Percentiles rank a stretch among this genome's conserved stretches.
Evolutionary conservation across 371 early-diverging fungal genomes (phyloP).

Genomic region (Catenaria anguillulae): DNA sequence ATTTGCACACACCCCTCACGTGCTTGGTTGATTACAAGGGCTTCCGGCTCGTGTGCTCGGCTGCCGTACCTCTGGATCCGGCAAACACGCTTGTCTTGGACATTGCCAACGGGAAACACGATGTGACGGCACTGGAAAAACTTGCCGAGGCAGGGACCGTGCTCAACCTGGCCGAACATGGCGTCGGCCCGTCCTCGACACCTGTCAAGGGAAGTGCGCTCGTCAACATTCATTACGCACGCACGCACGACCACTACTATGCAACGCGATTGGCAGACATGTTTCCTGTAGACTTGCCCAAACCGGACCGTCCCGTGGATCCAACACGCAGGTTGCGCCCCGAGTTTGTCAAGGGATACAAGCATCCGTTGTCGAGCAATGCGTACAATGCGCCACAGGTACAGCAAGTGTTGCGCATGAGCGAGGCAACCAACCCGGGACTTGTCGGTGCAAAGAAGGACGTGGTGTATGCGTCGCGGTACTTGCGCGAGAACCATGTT

Average conservation of each 20-base stretch:
- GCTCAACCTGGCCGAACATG: slow-evolving; percentile 24
- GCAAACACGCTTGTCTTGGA: slow-evolving; percentile 7
- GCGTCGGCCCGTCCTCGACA: slow-evolving; percentile 10
- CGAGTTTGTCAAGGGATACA: slow-evolving; percentile 26
- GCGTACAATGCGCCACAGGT: slow-evolving; percentile 13
- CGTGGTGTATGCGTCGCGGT: slow-evolving; percentile 18
- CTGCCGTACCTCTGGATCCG: slow-evolving; percentile 23
- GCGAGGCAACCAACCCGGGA: slow-evolving; percentile 11
- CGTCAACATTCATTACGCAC: slow-evolving; percentile 16
- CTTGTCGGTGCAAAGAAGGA: slow-evolving; percentile 22
- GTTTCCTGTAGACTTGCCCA: slow-evolving; percentile 20
- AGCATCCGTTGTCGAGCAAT: slow-evolving; percentile 19
- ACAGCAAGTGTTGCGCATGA: too few species aligned
- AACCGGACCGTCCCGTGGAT: slow-evolving; percentile 4
- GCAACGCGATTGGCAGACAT: slow-evolving; percentile 21
- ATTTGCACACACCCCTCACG: slow-evolving; percentile 26
- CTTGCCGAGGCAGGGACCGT: slow-evolving; percentile 3
- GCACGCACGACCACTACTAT: slow-evolving; percentile 14
- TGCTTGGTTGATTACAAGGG: slow-evolving; percentile 35
- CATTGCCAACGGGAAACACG: background rate
- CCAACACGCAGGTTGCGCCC: slow-evolving; percentile 21
- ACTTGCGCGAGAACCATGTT: slow-evolving; percentile 24
- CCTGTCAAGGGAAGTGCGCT: background rate
- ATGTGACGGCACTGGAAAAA: slow-evolving; percentile 5
- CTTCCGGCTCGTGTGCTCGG: slow-evolving; percentile 30